phyloP scores from a whole-genome alignment of 495 filamentous ascomycete genomes.

The Daldinia grandis region DNA sequence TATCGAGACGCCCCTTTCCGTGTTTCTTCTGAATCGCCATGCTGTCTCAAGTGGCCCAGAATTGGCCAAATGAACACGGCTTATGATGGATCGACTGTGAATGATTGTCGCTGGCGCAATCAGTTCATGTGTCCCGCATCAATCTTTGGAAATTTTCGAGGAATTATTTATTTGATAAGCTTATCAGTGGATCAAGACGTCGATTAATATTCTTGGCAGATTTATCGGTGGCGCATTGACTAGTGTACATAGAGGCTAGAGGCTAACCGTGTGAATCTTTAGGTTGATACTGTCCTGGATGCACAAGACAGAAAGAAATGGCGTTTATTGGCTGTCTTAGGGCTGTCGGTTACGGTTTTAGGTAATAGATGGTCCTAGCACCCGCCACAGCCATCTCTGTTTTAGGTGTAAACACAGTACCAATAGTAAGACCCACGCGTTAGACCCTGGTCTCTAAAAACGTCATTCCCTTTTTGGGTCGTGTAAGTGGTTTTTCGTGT shows the following conservation, averaged over 20 bases:
- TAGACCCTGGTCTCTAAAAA: conserved; percentile 3
- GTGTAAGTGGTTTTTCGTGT: conserved; percentile 40
- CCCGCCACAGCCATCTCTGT: conserved; percentile 3
- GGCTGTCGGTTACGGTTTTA: conserved; percentile 21
- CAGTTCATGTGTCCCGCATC: conserved; percentile 24
- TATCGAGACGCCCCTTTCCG: conserved; percentile 98
- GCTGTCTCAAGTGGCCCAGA: conserved; percentile 12
- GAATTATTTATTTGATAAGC: conserved; percentile 30
- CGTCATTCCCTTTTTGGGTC: conserved; percentile 37
- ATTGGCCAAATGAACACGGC: conserved; percentile 4
- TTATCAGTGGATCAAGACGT: conserved; percentile 16
- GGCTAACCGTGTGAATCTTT: background rate
- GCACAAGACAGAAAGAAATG: background rate
- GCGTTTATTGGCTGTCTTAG: conserved; percentile 19
- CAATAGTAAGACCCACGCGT: background rate
- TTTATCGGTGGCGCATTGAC: background rate
- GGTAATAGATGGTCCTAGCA: conserved; percentile 6
- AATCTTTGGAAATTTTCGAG: conserved; percentile 32
- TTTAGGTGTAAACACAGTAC: conserved; percentile 2
- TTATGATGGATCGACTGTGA: background rate
- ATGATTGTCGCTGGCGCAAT: conserved; percentile 16
- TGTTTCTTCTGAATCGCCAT: conserved; percentile 99
- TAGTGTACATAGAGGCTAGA: too few species aligned
- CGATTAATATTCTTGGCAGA: conserved; percentile 10
- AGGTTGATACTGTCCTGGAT: conserved; percentile 7